A percentile compares a stretch with the other conserved stretches of the same genome.
Conservation (phyloP, 192 early-diverging fungal species). For the Gamsiella multidivaricata region DNA sequence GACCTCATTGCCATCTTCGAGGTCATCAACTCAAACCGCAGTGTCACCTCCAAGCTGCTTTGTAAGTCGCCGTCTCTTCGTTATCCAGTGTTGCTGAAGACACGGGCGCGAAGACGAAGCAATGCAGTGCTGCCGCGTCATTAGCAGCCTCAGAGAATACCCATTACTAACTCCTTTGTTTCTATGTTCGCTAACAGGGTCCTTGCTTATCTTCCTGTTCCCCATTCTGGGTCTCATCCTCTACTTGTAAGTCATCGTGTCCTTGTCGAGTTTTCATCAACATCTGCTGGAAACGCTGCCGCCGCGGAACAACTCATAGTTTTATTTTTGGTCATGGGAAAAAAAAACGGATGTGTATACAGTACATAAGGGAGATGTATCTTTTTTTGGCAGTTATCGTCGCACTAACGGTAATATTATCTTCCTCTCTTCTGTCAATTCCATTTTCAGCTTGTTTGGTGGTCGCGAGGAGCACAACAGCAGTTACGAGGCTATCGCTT, state of each 20-base stretch:
- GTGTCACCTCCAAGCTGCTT: conserved; percentile 57
- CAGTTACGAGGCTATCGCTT: conserved; percentile 32
- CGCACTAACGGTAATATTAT: no score
- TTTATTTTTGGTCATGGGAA: conserved; percentile 8
- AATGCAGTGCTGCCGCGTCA: no score
- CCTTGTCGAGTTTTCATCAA: no score
- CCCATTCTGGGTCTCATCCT: conserved; percentile 66
- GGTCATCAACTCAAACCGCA: conserved; percentile 64
- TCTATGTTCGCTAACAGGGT: conserved; percentile 37
- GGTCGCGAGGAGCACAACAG: conserved; percentile 45
- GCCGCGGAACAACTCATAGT: not conserved
- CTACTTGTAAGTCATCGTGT: conserved; percentile 77
- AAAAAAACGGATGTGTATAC: no score
- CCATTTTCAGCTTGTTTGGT: conserved; percentile 21
- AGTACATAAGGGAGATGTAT: no score
- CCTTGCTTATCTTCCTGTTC: conserved; percentile 70
- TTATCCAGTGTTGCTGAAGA: no score
- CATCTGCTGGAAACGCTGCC: no score
- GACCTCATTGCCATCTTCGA: conserved; percentile 71
- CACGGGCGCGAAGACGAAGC: not conserved
- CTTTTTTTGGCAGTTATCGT: not conserved
- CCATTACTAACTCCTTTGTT: not conserved
- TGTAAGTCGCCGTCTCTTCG: conserved; percentile 40
- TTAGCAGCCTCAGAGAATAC: no score
- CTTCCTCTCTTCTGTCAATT: not conserved